A percentile compares a stretch with the other conserved stretches of the same genome.
Evolutionary conservation across 768 basidiomycete species (phyloP).

Genomic region (Collybiopsis confluens): DNA sequence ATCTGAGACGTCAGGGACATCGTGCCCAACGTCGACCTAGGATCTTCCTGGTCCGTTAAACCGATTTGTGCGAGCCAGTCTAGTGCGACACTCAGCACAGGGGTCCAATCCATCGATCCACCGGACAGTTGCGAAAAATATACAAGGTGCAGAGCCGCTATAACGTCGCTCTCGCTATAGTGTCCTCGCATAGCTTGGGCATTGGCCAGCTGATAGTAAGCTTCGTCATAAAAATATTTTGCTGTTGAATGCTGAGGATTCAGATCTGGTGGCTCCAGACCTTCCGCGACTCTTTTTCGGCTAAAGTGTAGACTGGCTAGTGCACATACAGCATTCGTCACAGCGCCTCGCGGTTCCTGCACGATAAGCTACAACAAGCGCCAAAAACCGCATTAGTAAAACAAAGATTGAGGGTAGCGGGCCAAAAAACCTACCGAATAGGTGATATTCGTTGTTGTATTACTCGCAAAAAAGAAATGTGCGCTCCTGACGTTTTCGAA

Average conservation of each 20-base stretch:
- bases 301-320: constrained; percentile 67
- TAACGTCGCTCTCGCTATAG: constrained; percentile 65
- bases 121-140: constrained; percentile 70
- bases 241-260: constrained; percentile 55
- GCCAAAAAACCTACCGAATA: constrained; percentile 50
- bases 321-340: constrained; percentile 73
- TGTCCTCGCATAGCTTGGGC: constrained; percentile 49
- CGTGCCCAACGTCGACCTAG: constrained; percentile 50
- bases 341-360: constrained; percentile 64
- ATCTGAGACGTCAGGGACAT: constrained; percentile 53
- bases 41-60: constrained; percentile 60
- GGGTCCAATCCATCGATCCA: constrained; percentile 65
- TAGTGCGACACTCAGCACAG: constrained; percentile 63
- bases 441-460: constrained; percentile 57
- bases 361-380: constrained; percentile 34
- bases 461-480: constrained; percentile 63
- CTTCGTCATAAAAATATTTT: constrained; percentile 64
- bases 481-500: constrained; percentile 67
- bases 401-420: not conserved
- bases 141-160: constrained; percentile 75
- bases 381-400: not conserved
- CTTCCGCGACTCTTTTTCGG: constrained; percentile 56
- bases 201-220: constrained; percentile 55
- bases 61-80: constrained; percentile 75
- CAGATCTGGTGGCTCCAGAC: constrained; percentile 50